phyloP scores from a whole-genome alignment of 257 asterid genomes.

The Scutellaria barbata region DNA sequence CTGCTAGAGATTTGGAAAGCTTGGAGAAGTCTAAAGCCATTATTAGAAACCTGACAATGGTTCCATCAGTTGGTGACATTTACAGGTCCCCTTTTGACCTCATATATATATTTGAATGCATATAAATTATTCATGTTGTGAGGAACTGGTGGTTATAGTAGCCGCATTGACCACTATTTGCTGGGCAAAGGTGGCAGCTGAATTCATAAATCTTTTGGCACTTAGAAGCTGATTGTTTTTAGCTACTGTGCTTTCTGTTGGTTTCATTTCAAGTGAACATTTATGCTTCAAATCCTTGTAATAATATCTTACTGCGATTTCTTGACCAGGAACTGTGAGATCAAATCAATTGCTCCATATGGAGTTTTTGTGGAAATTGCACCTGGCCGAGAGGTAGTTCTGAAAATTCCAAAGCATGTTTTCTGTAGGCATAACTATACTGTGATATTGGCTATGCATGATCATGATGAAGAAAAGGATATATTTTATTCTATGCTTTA shows the following conservation, averaged over 20 bases:
- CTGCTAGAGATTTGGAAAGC: conserved; percentile 76
- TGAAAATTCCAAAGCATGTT: conserved; percentile 19
- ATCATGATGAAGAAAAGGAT: neutral
- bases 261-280: conserved; percentile 6
- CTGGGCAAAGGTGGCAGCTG: conserved; percentile 12
- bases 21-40: conserved; percentile 85
- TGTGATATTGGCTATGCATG: neutral
- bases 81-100: conserved; percentile 62
- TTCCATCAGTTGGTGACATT: conserved; percentile 85
- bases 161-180: neutral
- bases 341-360: conserved; percentile 85
- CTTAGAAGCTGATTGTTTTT: conserved; percentile 26
- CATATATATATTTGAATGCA: neutral
- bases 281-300: conserved; percentile 7
- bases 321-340: conserved; percentile 85
- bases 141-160: conserved; percentile 26
- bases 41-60: conserved; percentile 75
- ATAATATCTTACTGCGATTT: conserved; percentile 26
- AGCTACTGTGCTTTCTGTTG: conserved; percentile 14
- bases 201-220: conserved; percentile 4
- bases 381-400: conserved; percentile 95
- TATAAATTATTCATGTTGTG: conserved; percentile 2
- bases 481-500: conserved; percentile 38
- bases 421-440: conserved; percentile 16
- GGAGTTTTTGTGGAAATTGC: conserved; percentile 92